Conservation (phyloP, 139 green algal genomes). For the Penium margaritaceum region DNA sequence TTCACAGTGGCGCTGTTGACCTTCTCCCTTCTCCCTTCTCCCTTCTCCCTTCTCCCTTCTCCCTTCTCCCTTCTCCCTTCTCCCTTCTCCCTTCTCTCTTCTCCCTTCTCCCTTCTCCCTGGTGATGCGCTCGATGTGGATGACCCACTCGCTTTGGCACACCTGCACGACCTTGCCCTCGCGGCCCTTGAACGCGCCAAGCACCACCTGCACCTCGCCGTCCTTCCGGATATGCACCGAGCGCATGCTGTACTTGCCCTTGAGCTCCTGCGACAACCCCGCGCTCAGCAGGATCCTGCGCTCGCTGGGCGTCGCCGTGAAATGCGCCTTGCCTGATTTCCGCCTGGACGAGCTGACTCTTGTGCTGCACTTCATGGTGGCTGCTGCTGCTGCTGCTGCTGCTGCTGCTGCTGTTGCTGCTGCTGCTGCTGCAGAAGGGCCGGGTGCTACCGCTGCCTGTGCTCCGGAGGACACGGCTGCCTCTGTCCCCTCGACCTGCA, state of each 20-base stretch:
- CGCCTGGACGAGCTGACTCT: constrained; percentile 71
- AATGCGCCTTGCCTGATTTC: constrained; percentile 97
- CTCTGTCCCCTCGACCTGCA: too few species aligned
- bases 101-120: constrained; percentile 56
- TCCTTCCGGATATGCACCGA: constrained; percentile 94
- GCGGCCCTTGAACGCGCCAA: constrained; percentile 91
- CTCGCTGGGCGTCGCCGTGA: constrained; percentile 81
- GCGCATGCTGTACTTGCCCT: constrained; percentile 73
- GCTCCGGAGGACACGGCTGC: too few species aligned
- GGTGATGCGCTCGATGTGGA: constrained; percentile 96
- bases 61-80: neutral
- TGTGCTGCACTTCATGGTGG: too few species aligned
- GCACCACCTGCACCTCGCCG: constrained; percentile 91
- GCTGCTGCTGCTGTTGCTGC: too few species aligned
- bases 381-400: too few species aligned
- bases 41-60: neutral
- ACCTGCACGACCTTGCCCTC: constrained; percentile 94
- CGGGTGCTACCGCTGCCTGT: too few species aligned
- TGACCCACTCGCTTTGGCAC: constrained; percentile 98
- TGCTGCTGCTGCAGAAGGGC: too few species aligned
- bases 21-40: constrained; percentile 57
- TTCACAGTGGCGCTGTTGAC: constrained; percentile 92
- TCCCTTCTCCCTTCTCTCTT: neutral
- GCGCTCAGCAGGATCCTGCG: constrained; percentile 86
- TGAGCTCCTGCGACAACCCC: neutral